phyloP scores from a whole-genome alignment of 306 rosid species.

The Luffa acutangula region DNA sequence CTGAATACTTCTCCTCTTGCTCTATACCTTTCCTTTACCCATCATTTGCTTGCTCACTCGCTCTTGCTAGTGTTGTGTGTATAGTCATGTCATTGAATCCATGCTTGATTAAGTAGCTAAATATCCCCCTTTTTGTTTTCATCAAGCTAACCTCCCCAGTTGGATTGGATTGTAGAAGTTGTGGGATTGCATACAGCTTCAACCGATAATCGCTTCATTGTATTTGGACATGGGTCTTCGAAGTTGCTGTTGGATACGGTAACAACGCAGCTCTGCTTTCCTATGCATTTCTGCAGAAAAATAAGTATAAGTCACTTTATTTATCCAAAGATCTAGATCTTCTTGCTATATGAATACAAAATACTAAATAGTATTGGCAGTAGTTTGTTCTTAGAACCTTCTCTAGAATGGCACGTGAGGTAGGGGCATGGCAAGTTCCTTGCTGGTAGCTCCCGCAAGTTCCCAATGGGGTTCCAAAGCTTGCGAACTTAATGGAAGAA shows the following conservation, averaged over 20 bases:
- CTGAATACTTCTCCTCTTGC: neutral
- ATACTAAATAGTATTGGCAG: neutral
- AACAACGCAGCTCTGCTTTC: slow-evolving; percentile 55
- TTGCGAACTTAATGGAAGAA: slow-evolving; percentile 81
- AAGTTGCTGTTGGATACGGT: slow-evolving; percentile 74
- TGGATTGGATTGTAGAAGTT: slow-evolving; percentile 16
- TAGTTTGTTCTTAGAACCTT: slow-evolving; percentile 30
- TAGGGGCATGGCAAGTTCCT: slow-evolving; percentile 72
- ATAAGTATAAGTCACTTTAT: neutral
- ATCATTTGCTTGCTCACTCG: neutral
- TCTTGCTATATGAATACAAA: neutral
- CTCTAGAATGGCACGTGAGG: slow-evolving; percentile 53
- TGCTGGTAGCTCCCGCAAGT: slow-evolving; percentile 82
- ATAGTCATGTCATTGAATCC: neutral
- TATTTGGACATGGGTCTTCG: slow-evolving; percentile 87
- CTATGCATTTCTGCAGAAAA: slow-evolving; percentile 58
- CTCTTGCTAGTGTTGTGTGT: slow-evolving; percentile 2
- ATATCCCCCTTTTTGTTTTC: neutral
- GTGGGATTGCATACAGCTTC: slow-evolving; percentile 73
- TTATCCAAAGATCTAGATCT: neutral
- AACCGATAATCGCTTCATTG: slow-evolving; percentile 74
- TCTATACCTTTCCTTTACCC: slow-evolving; percentile 2
- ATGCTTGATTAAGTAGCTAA: neutral
- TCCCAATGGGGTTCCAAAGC: slow-evolving; percentile 89
- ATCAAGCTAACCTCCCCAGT: slow-evolving; percentile 26